phyloP scores from a whole-genome alignment of 805 yeast genomes.

The Suhomyces prunicola region DNA sequence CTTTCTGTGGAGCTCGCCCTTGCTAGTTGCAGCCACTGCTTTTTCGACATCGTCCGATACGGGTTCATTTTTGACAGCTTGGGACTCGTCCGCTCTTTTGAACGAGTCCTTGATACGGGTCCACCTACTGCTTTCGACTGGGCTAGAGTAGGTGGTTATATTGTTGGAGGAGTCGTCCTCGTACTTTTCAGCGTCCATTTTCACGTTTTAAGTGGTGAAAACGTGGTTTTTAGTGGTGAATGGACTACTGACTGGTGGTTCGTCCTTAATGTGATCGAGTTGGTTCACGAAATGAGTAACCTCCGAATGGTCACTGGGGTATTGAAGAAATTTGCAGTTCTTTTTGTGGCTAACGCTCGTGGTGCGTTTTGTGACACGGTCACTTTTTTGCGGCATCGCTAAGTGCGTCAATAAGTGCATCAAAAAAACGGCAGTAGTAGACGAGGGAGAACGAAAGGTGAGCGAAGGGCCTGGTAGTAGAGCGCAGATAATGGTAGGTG shows the following conservation, averaged over 20 bases:
- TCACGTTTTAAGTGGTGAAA: not conserved
- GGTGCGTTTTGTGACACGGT: slow-evolving; percentile 2
- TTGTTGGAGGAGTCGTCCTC: slow-evolving; percentile 1
- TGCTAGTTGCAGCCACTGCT: slow-evolving; percentile 31
- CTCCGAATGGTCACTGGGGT: not conserved
- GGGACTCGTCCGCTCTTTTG: slow-evolving; percentile 19
- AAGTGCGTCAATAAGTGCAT: not conserved
- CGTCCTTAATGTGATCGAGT: not conserved
- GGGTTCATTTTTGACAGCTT: not conserved
- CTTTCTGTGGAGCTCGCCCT: slow-evolving; percentile 21
- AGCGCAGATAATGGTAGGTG: too few relatives aligned
- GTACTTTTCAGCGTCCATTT: slow-evolving; percentile 1
- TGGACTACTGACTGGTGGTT: not conserved
- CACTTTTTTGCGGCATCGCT: not conserved
- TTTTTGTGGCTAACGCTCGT: not conserved
- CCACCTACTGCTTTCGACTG: slow-evolving; percentile 13
- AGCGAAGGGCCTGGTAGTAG: not conserved
- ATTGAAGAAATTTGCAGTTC: not conserved
- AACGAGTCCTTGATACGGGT: slow-evolving; percentile 26
- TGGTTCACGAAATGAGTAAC: not conserved
- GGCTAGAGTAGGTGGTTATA: not conserved
- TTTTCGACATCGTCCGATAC: slow-evolving; percentile 27
- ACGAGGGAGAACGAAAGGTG: not conserved
- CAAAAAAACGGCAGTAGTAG: not conserved
- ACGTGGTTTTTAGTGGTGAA: not conserved